Evolutionary conservation across 352 stramenopile species (phyloP).

Genomic region (Phytophthora vignae): DNA sequence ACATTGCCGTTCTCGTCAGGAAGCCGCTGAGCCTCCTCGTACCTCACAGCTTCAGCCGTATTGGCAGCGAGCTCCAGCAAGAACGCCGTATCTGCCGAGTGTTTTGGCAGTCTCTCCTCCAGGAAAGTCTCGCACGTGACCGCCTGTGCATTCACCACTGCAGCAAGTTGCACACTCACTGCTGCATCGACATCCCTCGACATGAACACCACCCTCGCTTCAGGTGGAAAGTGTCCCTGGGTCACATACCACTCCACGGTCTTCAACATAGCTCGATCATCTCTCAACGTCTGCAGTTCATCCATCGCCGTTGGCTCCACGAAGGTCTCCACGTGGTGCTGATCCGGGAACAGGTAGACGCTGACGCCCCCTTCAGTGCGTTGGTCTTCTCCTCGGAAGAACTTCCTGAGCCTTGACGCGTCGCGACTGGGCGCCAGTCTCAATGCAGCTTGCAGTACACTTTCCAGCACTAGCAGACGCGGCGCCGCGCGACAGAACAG

Average conservation of each 20-base stretch:
- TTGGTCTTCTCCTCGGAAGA: constrained; percentile 65
- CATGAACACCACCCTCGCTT: constrained; percentile 64
- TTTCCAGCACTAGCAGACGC: constrained; percentile 79
- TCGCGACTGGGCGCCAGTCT: constrained; percentile 74
- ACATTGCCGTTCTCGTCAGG: constrained; percentile 37
- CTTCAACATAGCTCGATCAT: constrained; percentile 60
- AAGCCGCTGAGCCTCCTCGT: constrained; percentile 49
- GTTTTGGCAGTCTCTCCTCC: constrained; percentile 40
- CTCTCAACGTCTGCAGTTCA: constrained; percentile 44
- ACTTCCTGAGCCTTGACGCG: constrained; percentile 67
- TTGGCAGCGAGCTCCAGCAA: constrained; percentile 68
- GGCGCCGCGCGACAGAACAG: constrained; percentile 47
- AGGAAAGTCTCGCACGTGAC: constrained; percentile 71
- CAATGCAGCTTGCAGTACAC: constrained; percentile 67
- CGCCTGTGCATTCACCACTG: constrained; percentile 52
- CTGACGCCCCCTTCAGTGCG: constrained; percentile 50
- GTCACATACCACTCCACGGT: constrained; percentile 72
- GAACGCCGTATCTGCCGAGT: constrained; percentile 44
- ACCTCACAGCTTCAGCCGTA: constrained; percentile 62
- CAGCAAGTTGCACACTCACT: constrained; percentile 48
- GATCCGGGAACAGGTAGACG: constrained; percentile 74
- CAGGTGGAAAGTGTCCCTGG: constrained; percentile 43
- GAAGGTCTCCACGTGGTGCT: constrained; percentile 71
- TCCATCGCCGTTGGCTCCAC: constrained; percentile 51
- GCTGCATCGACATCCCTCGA: constrained; percentile 56